A percentile compares a stretch with the other conserved stretches of the same genome.
These are phyloP conservation scores for Allium fistulosum DNA, from an alignment of 106 monocot species.

Conservation along the genomic window DNA sequence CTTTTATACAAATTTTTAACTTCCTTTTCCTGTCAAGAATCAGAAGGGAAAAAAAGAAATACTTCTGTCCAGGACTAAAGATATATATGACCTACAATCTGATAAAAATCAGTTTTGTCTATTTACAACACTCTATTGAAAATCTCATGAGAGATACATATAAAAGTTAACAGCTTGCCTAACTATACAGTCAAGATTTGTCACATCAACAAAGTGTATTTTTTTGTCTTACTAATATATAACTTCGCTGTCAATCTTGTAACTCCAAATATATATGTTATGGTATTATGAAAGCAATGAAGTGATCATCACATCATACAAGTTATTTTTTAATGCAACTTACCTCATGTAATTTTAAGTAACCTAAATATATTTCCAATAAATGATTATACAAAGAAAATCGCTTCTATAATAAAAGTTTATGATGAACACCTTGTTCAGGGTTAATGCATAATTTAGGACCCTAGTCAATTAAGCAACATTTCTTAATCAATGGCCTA, in stretches of 20 bases:
- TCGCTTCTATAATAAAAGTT: not conserved
- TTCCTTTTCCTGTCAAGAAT: not conserved
- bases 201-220: not conserved
- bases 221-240: not conserved
- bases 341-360: not conserved
- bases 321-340: not conserved
- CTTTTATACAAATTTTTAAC: not conserved
- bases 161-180: not conserved
- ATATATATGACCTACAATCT: not conserved
- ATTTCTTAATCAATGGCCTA: slow-evolving; percentile 4
- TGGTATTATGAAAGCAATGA: not conserved
- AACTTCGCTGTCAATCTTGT: not conserved
- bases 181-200: not conserved
- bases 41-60: not conserved
- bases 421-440: not conserved
- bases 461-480: not conserved
- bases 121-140: not conserved
- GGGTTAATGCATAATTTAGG: not conserved
- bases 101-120: not conserved
- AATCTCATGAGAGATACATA: not conserved
- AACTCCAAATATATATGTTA: not conserved
- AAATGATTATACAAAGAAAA: not conserved
- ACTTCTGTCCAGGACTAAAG: not conserved
- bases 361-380: not conserved
- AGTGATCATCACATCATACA: not conserved